Base-by-base conservation (phyloP, 2,329 filamentous ascomycete species). In the Biscogniauxia mediterranea region DNA sequence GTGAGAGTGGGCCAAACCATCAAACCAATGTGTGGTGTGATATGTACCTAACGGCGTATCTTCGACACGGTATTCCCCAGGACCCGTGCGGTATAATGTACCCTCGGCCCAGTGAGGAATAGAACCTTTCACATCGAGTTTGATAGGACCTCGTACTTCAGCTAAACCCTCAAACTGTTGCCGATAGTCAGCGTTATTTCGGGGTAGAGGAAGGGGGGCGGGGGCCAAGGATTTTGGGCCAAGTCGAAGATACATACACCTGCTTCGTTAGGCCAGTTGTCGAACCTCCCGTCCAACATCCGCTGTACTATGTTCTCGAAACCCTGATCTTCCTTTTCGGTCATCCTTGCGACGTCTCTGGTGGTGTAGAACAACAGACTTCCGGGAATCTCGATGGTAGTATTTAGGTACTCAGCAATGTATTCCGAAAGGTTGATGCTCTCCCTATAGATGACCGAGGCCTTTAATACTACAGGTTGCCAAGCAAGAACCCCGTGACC, bases 21-120 rank as follows among this genome's bases (percentile, higher is more conserved):
- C 92, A 67, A 95, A 95, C 91, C 91, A 95, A 73, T 95, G 91
- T 1, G 81, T 84, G 13, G 88, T 80, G 32, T 81, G 78, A 69
- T 88, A 87, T 0, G 80, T 84, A n/a, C 86, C 85, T 3, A 80
- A 79, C 2, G 83, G 75, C 0, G 85, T 86, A 52, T 77, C 73
- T n/a, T 87, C 79, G 2, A 92, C 76, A 46, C 83, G 82, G 72
- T 83, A 85, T 26, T 84, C 81, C 0, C 90, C 89, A 0, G 90
- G 90, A 0, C 92, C 91, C 0, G 89, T 93, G 23, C 91, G 84
- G 73, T 89, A 94, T 0, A 95, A 80, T 1, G 84, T 80, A 1
- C 92, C 92, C 2, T 89, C 86, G 3, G 86, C 86, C 80, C 90
- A 93, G 1, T 79, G 61, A 1, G 92, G 92, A 56, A 95, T 92